A percentile compares a stretch with the other conserved stretches of the same genome.
These are phyloP conservation scores for Xylariaceae sp. DNA, from an alignment of 2,329 filamentous ascomycete genomes.

Conservation along the genomic window DNA sequence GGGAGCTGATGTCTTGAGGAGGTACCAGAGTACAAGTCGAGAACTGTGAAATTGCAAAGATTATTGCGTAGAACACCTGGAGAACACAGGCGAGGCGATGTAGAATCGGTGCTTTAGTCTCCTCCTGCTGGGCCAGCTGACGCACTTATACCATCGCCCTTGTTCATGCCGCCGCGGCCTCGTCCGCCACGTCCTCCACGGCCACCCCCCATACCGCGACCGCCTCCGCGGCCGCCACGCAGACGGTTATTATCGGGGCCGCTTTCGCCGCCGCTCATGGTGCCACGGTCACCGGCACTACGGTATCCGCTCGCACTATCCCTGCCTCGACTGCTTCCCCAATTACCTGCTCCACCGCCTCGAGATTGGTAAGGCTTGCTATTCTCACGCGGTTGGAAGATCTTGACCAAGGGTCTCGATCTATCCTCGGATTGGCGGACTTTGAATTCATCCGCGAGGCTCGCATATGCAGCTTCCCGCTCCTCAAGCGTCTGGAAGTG, in stretches of 20 bases:
- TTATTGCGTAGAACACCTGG: conserved; percentile 27
- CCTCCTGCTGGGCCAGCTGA: conserved; percentile 51
- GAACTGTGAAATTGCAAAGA: conserved; percentile 21
- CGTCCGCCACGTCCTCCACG: conserved; percentile 54
- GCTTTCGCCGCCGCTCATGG: conserved; percentile 63
- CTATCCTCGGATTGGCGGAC: conserved; percentile 67
- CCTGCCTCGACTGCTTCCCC: conserved; percentile 63
- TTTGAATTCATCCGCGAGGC: conserved; percentile 72
- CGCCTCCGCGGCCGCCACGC: conserved; percentile 51
- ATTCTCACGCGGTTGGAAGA: conserved; percentile 68
- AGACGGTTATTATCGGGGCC: conserved; percentile 57
- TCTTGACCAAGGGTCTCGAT: conserved; percentile 75
- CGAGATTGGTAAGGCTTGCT: conserved; percentile 54
- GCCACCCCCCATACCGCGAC: conserved; percentile 56
- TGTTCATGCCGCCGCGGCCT: conserved; percentile 39
- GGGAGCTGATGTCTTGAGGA: conserved; percentile 21
- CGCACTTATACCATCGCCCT: conserved; percentile 54
- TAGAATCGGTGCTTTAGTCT: conserved; percentile 37
- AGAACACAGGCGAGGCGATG: conserved; percentile 12
- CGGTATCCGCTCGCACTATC: conserved; percentile 70
- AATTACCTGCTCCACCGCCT: conserved; percentile 59
- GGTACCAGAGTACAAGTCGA: conserved; percentile 29
- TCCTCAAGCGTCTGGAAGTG: conserved; percentile 78
- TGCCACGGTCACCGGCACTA: conserved; percentile 70
- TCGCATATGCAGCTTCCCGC: conserved; percentile 72